Evolutionary conservation across 2,329 filamentous ascomycete genomes (phyloP).

Genomic region (Pezicula radicicola): DNA sequence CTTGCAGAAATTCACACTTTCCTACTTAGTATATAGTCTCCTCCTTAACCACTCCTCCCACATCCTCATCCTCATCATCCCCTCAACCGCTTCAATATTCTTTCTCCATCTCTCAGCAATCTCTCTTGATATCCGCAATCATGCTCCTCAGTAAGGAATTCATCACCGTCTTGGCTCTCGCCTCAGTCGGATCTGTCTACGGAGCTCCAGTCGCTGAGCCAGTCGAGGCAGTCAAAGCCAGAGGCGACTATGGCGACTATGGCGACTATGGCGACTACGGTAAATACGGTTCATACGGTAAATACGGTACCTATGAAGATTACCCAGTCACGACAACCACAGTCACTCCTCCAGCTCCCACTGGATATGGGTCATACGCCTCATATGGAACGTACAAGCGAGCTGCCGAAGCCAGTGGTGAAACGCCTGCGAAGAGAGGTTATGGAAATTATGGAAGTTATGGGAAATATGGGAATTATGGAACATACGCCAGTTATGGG

Average conservation of each 20-base stretch:
- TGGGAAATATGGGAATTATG: no score
- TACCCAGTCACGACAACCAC: neutral
- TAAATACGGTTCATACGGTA: neutral
- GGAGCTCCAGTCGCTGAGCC: slow-evolving; percentile 13
- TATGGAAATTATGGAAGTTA: no score
- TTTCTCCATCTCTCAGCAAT: neutral
- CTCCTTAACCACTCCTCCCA: neutral
- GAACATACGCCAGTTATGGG: slow-evolving; percentile 1
- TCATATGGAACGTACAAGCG: slow-evolving; percentile 7
- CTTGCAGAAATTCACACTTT: neutral
- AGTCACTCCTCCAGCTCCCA: neutral
- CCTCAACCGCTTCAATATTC: neutral
- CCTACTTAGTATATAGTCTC: neutral
- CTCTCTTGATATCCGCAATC: slow-evolving; percentile 5
- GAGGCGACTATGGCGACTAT: slow-evolving; percentile 6
- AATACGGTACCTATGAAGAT: neutral
- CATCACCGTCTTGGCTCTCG: slow-evolving; percentile 12
- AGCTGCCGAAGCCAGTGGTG: neutral
- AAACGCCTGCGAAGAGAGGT: no score
- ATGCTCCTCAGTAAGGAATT: slow-evolving; percentile 4
- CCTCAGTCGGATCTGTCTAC: slow-evolving; percentile 10
- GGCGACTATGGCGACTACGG: slow-evolving; percentile 1
- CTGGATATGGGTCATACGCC: slow-evolving; percentile 3
- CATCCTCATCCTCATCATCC: neutral
- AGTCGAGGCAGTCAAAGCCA: slow-evolving; percentile 1